Base-by-base conservation (phyloP, 2,329 filamentous ascomycete species). In the Aspergillus ibericus region DNA sequence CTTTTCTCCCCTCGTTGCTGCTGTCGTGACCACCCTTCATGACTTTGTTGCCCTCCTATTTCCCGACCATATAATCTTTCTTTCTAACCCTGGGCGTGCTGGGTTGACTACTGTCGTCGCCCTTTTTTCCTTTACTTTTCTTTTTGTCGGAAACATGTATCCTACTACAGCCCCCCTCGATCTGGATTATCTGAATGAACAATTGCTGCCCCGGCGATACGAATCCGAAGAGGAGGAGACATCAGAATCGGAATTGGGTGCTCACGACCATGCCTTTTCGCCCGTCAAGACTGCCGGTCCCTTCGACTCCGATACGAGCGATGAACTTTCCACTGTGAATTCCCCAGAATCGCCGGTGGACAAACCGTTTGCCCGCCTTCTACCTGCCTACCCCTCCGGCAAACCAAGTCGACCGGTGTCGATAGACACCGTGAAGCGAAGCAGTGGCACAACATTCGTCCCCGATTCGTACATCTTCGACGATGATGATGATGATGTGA, bases 201-300 rank as follows among this genome's bases (percentile, higher is more conserved):
- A 68, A 42, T 68, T 61, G 50, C 65, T 73, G 13, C 72, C 72
- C 47, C 68, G 66, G 40, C 68, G 68, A 27, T 76, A 76, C 59
- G 73, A 76, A 48, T 76, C 74, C 10, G 74, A 76, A 25, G 74
- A 76, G 59, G 74, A 76, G 59, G 73, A 72, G 46, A 66, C 72
- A 6, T 76, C 74, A 12, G 74, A 76, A 59, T 72, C 74, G 1
- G 73, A 75, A 58, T 64, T 66, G 16, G 68, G 72, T 27, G 66
- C 67, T 9, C 68, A 72, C 8, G 71, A 73, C 40, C 59, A 69
- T 60, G 63, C 68, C 13, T 73, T 72, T 27, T 74, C 74, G 18
- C 70, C 70, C 1, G 61, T 72, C 38, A 63, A 61, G 58, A 63
- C 65, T 12, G 38, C 56, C 5, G 68, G 53, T 13, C 62, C 63